Evolutionary conservation across 768 basidiomycete genomes (phyloP).

Genomic region (Lepiota subincarnata): DNA sequence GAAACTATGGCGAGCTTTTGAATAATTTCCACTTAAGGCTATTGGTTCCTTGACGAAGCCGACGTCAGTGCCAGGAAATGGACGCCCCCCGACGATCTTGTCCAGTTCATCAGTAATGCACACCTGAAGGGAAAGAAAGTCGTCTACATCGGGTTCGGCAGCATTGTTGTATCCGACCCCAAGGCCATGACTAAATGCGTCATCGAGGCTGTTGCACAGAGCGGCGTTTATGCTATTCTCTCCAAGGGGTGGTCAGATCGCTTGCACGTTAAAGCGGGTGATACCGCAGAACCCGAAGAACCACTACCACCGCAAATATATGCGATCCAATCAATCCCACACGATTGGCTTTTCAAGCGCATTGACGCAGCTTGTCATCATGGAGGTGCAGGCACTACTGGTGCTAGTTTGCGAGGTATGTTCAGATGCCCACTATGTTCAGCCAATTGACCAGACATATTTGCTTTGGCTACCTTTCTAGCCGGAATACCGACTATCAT

Average conservation of each 20-base stretch:
- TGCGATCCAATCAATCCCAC: constrained; percentile 80
- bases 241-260: constrained; percentile 99
- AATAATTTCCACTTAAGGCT: constrained; percentile 49
- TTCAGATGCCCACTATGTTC: not conserved
- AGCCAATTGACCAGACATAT: constrained; percentile 1
- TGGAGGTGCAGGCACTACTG: constrained; percentile 95
- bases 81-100: constrained; percentile 76
- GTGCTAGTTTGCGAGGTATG: constrained; percentile 87
- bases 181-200: constrained; percentile 89
- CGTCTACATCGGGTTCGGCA: constrained; percentile 97
- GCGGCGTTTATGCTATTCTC: constrained; percentile 87
- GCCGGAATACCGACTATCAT: constrained; percentile 95
- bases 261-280: constrained; percentile 59
- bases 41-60: constrained; percentile 95
- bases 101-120: constrained; percentile 80
- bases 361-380: constrained; percentile 99
- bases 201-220: constrained; percentile 80
- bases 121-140: constrained; percentile 77
- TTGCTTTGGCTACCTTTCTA: constrained; percentile 21
- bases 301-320: constrained; percentile 78
- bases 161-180: constrained; percentile 95
- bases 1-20: not conserved
- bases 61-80: constrained; percentile 88
- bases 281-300: constrained; percentile 60
- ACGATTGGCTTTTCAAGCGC: constrained; percentile 92